Evolutionary conservation across 768 basidiomycete species (phyloP).

Genomic region (Tephrocybe sp.): DNA sequence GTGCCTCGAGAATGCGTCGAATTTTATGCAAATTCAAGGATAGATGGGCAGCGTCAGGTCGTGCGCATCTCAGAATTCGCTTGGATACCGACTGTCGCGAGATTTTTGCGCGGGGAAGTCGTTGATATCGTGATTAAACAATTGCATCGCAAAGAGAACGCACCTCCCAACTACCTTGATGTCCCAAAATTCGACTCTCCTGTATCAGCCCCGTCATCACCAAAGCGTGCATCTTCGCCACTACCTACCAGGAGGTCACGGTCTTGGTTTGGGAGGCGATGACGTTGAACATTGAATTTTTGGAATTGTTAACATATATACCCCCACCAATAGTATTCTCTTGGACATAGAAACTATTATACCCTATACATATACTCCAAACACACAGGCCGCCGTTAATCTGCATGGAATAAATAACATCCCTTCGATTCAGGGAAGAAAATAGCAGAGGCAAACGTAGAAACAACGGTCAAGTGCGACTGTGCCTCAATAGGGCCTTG

Average conservation of each 20-base stretch:
- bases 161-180: constrained; percentile 47
- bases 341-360: no score
- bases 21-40: constrained; percentile 37
- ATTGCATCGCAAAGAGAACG: constrained; percentile 26
- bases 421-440: no score
- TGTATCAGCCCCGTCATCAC: constrained; percentile 24
- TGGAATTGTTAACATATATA: background rate
- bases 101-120: constrained; percentile 44
- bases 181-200: constrained; percentile 23
- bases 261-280: constrained; percentile 19
- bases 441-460: background rate
- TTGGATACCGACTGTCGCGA: constrained; percentile 42
- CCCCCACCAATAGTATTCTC: background rate
- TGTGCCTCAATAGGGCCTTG: constrained; percentile 78
- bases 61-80: constrained; percentile 52
- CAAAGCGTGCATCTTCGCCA: constrained; percentile 22
- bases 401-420: no score
- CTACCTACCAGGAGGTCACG: constrained; percentile 10
- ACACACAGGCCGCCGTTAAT: no score
- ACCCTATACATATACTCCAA: no score
- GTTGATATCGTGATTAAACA: constrained; percentile 42
- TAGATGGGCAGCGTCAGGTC: constrained; percentile 28
- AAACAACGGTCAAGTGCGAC: constrained; percentile 46
- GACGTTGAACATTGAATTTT: background rate
- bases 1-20: constrained; percentile 39